phyloP scores from a whole-genome alignment of 2,329 filamentous ascomycete genomes.

The Paraphaeosphaeria sporulosa region DNA sequence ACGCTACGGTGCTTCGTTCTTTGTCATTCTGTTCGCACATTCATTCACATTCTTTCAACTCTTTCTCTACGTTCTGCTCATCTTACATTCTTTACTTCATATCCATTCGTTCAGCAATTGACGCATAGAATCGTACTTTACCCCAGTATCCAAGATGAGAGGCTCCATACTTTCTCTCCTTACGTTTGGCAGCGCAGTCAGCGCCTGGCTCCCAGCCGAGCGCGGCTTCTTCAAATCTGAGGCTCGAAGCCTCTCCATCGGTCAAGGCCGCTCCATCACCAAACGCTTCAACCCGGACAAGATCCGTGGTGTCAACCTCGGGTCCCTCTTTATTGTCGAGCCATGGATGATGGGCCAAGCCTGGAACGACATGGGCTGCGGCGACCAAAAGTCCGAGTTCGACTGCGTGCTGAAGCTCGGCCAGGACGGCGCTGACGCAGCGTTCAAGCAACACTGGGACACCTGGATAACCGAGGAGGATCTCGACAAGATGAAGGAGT shows the following conservation, averaged over 20 bases:
- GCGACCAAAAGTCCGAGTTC: constrained; percentile 58
- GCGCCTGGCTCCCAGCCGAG: constrained; percentile 31
- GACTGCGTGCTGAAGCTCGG: constrained; percentile 61
- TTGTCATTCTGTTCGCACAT: neutral
- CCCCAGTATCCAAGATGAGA: constrained; percentile 14
- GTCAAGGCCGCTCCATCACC: constrained; percentile 23
- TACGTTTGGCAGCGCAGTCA: constrained; percentile 16
- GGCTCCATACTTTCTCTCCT: constrained; percentile 21
- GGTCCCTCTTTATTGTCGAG: constrained; percentile 61
- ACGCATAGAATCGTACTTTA: neutral
- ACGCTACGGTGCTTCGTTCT: constrained; percentile 6
- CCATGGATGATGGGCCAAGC: constrained; percentile 60
- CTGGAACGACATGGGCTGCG: constrained; percentile 61
- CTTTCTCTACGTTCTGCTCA: too few species aligned
- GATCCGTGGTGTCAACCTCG: constrained; percentile 65
- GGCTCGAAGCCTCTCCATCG: constrained; percentile 16
- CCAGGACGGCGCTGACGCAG: constrained; percentile 55
- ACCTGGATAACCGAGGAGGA: constrained; percentile 60
- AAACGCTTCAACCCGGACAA: constrained; percentile 20
- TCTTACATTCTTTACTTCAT: neutral
- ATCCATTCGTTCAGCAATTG: neutral
- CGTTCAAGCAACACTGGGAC: constrained; percentile 61
- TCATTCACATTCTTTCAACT: neutral
- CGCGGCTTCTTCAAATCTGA: constrained; percentile 22
- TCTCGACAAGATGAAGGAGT: constrained; percentile 58